These are phyloP conservation scores for Diaporthe destruens DNA, from an alignment of 2,329 filamentous ascomycete species.

Conservation along the genomic window DNA sequence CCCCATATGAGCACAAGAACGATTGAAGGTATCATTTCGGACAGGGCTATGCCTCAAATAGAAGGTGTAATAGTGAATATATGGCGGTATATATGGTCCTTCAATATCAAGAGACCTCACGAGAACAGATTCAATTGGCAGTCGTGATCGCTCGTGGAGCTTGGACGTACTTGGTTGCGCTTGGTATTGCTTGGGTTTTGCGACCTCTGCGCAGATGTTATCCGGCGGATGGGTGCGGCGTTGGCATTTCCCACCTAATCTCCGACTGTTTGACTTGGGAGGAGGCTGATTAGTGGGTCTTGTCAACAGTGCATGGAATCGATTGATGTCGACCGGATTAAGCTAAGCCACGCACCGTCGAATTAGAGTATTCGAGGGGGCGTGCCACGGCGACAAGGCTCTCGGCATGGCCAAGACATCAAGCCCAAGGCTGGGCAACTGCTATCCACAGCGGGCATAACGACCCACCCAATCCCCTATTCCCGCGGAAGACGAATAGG, in stretches of 20 bases:
- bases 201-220: background rate
- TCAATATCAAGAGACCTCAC: constrained; percentile 4
- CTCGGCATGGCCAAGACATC: constrained; percentile 26
- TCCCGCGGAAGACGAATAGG: background rate
- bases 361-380: constrained; percentile 8
- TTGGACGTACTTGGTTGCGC: constrained; percentile 10
- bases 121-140: background rate
- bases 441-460: background rate
- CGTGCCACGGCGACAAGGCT: constrained; percentile 30
- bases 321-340: background rate
- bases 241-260: constrained; percentile 13
- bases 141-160: constrained; percentile 3
- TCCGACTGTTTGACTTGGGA: constrained; percentile 29
- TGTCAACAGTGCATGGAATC: constrained; percentile 1
- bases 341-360: constrained; percentile 1
- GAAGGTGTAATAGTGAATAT: constrained; percentile 6
- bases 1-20: constrained; percentile 8
- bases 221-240: background rate
- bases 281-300: constrained; percentile 1
- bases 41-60: constrained; percentile 6
- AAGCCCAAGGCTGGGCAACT: constrained; percentile 8
- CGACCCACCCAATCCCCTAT: background rate
- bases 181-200: constrained; percentile 26
- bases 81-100: constrained; percentile 14
- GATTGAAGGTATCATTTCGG: background rate